Evolutionary conservation across 2,329 filamentous ascomycete genomes (phyloP).

Genomic region (Parascedosporium putredinis): DNA sequence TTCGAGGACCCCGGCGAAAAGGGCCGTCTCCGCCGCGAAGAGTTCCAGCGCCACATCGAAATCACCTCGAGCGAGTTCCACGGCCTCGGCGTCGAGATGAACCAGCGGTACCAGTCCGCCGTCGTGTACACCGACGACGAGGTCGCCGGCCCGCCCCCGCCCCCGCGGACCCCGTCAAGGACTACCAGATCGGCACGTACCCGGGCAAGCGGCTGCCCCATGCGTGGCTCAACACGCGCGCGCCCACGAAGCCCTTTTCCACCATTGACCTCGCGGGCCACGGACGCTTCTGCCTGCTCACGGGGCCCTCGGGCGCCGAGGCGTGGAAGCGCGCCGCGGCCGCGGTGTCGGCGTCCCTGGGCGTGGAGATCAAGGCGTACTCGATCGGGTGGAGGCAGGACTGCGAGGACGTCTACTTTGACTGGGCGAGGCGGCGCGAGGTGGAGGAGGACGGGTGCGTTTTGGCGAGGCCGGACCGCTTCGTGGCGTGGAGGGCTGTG

Average conservation of each 20-base stretch:
- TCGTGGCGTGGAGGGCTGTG: constrained; percentile 40
- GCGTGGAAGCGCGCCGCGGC: constrained; percentile 40
- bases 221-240: constrained; percentile 45
- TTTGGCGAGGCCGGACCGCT: constrained; percentile 47
- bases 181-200: constrained; percentile 39
- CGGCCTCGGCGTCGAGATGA: constrained; percentile 49
- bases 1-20: constrained; percentile 25
- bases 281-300: constrained; percentile 38
- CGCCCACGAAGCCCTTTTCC: constrained; percentile 35
- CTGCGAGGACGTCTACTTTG: constrained; percentile 51
- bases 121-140: constrained; percentile 37
- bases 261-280: constrained; percentile 52
- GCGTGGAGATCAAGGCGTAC: constrained; percentile 35
- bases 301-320: constrained; percentile 41
- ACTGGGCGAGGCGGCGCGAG: constrained; percentile 43
- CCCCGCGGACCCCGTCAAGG: constrained; percentile 28
- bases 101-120: constrained; percentile 38
- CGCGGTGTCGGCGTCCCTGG: constrained; percentile 25
- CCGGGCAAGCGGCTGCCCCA: constrained; percentile 52
- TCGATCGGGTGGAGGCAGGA: constrained; percentile 48
- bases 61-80: constrained; percentile 38
- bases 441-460: constrained; percentile 48
- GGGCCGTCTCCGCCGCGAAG: constrained; percentile 27
- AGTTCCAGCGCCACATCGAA: constrained; percentile 30
- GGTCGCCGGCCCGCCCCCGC: constrained; percentile 12